phyloP scores from a whole-genome alignment of 306 rosid genomes.

The Quercus gilva region DNA sequence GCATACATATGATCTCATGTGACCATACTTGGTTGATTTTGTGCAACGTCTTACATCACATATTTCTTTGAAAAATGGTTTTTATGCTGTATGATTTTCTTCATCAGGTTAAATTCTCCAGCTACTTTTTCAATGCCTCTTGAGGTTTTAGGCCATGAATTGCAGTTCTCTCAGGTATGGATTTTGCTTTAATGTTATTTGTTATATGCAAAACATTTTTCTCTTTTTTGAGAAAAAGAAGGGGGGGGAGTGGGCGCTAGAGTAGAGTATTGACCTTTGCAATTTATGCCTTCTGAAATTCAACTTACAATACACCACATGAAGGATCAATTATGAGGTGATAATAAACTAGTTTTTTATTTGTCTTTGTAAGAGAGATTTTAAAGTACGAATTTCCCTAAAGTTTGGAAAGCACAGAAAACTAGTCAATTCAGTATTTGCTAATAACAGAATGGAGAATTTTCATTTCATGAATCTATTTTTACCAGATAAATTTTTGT shows the following conservation, averaged over 20 bases:
- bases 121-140: slow-evolving; percentile 79
- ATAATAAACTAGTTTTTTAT: background rate
- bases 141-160: slow-evolving; percentile 79
- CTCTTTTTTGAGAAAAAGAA: too few species aligned
- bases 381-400: background rate
- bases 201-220: background rate
- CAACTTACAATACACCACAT: background rate
- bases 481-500: background rate
- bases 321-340: background rate
- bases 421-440: background rate
- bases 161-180: slow-evolving; percentile 79
- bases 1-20: background rate
- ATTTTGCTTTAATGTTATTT: background rate
- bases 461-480: background rate
- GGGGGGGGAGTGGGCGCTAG: background rate
- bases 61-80: background rate
- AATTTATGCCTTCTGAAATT: background rate
- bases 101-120: slow-evolving; percentile 73
- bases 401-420: background rate
- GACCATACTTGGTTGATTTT: background rate
- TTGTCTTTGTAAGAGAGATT: too few species aligned
- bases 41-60: background rate
- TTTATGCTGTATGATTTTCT: slow-evolving; percentile 13
- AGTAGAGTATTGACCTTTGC: background rate
- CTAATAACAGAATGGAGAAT: background rate